Percentiles rank a stretch among this genome's conserved stretches.
phyloP scores from a whole-genome alignment of 139 green algal genomes.

The Chlamydomonas eustigma region DNA sequence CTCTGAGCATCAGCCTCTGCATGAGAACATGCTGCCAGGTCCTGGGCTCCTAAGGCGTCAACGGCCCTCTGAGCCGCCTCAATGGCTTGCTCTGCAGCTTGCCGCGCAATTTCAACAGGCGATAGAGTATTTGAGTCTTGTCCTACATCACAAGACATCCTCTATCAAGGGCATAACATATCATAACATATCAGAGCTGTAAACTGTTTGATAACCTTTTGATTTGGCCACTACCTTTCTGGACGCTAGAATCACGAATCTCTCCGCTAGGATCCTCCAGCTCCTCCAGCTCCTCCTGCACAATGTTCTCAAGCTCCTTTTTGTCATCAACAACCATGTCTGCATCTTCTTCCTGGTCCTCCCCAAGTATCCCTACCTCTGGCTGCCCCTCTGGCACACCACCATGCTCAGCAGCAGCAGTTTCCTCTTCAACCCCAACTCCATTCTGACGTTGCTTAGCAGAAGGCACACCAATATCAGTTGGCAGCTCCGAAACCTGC shows the following conservation, averaged over 20 bases:
- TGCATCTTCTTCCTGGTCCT: too few relatives aligned
- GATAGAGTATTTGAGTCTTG: too few relatives aligned
- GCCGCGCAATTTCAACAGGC: not conserved
- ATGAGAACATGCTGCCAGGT: not conserved
- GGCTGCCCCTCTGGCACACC: too few relatives aligned
- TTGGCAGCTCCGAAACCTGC: conserved; percentile 21
- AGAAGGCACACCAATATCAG: conserved; percentile 12
- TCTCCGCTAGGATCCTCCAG: conserved; percentile 4
- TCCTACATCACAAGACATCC: too few relatives aligned
- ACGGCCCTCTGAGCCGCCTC: not conserved
- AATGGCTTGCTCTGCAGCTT: conserved; percentile 9
- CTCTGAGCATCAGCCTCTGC: not conserved
- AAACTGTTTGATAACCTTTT: too few relatives aligned
- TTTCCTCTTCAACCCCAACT: not conserved
- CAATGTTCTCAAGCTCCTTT: not conserved
- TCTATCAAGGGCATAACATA: too few relatives aligned
- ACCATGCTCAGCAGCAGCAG: too few relatives aligned
- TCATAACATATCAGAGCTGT: too few relatives aligned
- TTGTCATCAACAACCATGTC: not conserved
- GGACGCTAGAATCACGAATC: conserved; percentile 3
- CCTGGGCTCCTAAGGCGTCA: not conserved
- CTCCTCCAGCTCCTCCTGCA: not conserved
- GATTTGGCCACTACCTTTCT: too few relatives aligned
- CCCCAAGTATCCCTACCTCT: too few relatives aligned
- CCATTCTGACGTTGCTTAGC: not conserved